Conservation (phyloP, 257 asterid species). For the Lycium ferocissimum region DNA sequence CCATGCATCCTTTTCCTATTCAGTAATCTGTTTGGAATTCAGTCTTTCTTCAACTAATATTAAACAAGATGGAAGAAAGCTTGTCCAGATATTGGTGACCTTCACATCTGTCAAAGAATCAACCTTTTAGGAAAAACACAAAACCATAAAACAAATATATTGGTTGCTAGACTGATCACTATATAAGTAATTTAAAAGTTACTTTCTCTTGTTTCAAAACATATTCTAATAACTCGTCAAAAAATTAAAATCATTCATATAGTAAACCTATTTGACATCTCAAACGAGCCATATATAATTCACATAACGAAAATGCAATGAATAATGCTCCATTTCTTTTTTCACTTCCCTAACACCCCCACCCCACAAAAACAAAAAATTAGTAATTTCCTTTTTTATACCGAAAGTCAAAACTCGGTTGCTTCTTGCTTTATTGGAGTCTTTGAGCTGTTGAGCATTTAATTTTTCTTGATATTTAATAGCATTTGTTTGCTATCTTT, state of each 20-base stretch:
- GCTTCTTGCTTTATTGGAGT: background rate
- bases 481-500: background rate
- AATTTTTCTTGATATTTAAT: background rate
- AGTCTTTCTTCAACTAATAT: background rate
- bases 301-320: background rate
- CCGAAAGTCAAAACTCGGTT: conserved; percentile 3
- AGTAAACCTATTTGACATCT: background rate
- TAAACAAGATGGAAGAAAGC: background rate
- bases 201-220: background rate
- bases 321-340: background rate
- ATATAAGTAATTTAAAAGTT: background rate
- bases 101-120: conserved; percentile 28
- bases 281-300: background rate
- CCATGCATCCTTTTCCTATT: background rate
- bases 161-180: background rate
- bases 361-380: too few relatives aligned
- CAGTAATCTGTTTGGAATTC: background rate
- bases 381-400: background rate
- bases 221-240: background rate
- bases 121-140: background rate
- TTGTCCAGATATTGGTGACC: background rate
- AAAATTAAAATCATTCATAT: background rate
- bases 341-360: too few relatives aligned
- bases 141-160: conserved; percentile 20
- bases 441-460: conserved; percentile 13